These are phyloP conservation scores for Erigeron philadelphicus DNA, from an alignment of 140 eudicot genomes.

Conservation along the genomic window DNA sequence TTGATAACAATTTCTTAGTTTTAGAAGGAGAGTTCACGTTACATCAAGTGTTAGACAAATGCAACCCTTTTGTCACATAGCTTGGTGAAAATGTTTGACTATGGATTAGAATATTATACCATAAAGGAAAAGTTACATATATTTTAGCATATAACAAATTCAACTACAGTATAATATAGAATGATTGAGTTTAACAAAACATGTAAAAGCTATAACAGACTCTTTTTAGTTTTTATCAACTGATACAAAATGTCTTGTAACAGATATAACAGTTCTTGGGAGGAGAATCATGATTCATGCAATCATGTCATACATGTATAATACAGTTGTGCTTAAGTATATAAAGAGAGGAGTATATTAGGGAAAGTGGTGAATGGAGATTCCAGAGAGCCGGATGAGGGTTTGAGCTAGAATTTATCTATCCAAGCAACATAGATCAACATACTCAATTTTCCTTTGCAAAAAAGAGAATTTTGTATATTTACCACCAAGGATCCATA, in stretches of 20 bases:
- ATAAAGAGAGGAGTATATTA: not conserved
- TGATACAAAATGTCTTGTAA: not conserved
- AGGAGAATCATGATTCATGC: conserved; percentile 10
- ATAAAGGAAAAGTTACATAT: not conserved
- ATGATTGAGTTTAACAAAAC: not conserved
- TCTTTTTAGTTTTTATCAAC: not conserved
- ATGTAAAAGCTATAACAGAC: not conserved
- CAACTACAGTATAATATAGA: not conserved
- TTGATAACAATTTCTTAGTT: not conserved
- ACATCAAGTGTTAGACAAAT: not conserved
- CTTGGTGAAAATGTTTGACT: not conserved
- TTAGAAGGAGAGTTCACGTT: not conserved
- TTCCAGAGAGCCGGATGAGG: not conserved
- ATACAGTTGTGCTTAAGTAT: not conserved
- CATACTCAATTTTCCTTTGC: not conserved
- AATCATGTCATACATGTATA: not conserved
- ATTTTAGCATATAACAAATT: not conserved
- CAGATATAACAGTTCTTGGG: not conserved
- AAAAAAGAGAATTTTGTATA: not conserved
- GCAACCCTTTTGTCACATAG: not conserved
- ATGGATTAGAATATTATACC: not conserved
- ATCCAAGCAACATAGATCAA: conserved; percentile 4
- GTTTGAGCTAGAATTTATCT: not conserved
- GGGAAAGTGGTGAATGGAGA: too few species aligned
- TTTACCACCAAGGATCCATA: conserved; percentile 12